These are phyloP conservation scores for Citrus sp. DNA, from an alignment of 345 rosid species.

Conservation along the genomic window DNA sequence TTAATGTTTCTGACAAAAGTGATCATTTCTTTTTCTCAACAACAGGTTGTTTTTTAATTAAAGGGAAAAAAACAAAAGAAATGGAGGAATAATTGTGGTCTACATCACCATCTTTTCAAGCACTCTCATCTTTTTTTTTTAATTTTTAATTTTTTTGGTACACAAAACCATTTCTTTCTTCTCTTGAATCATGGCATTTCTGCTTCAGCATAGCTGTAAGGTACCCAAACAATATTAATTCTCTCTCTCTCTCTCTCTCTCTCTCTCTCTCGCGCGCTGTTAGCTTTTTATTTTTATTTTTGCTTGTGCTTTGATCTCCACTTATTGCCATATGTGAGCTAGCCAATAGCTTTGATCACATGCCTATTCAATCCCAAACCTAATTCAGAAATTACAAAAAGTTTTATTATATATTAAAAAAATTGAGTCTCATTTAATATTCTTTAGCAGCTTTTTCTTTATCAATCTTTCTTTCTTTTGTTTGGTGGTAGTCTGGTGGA, in stretches of 20 bases:
- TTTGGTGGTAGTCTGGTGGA: conserved; percentile 33
- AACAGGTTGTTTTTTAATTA: neutral
- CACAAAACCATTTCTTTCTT: conserved; percentile 25
- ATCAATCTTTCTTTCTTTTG: neutral
- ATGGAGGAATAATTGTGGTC: conserved; percentile 34
- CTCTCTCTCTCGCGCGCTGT: too few relatives aligned
- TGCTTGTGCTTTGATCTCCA: conserved; percentile 15
- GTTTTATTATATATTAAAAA: neutral
- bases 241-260: conserved; percentile 14
- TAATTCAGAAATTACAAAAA: neutral
- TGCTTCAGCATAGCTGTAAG: conserved; percentile 55
- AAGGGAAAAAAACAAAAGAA: neutral
- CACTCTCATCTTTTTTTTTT: conserved; percentile 11
- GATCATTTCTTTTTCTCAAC: conserved; percentile 8
- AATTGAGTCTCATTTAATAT: neutral
- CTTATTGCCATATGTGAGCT: conserved; percentile 5
- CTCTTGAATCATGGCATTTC: conserved; percentile 43
- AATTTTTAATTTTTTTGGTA: too few relatives aligned
- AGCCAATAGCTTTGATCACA: conserved; percentile 24
- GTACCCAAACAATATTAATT: conserved; percentile 22
- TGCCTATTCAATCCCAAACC: conserved; percentile 22
- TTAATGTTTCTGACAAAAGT: conserved; percentile 38
- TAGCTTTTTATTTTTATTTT: neutral
- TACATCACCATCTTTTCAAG: conserved; percentile 18
- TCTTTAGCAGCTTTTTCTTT: conserved; percentile 29